Base-by-base conservation (phyloP, 139 green algal species). In the Limnomonas spitsbergensis region DNA sequence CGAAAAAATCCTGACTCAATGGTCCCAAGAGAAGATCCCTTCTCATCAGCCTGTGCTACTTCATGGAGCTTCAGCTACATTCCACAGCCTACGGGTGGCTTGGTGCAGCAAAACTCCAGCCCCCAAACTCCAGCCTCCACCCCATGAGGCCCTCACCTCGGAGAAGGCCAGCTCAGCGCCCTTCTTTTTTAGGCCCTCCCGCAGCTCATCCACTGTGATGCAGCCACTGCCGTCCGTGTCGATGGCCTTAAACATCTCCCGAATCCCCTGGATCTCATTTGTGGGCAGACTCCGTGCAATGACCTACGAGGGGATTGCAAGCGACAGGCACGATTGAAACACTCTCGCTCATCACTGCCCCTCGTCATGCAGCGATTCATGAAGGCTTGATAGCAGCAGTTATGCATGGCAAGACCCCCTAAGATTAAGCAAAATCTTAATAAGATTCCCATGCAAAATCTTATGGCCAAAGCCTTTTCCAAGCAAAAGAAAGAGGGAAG, bases 201-300 rank as follows among this genome's bases (percentile, higher is more conserved):
- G 68, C 56, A 98, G 84, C 84, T 98, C 93, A n/a, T 94, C 89
- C 26, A 94, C 78, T 0, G 92, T 97, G 85, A 98, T 97, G 75
- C 84, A 94, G 36, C 93, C 93, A 54, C 83, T 91, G 31, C 82
- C 76, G 80, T 97, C 93, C 4, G 77, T 68, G 78, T 98, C 93
- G 69, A 98, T 95, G 1, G 82, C 81, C 75, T 89, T 79, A 81
- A 98, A 98, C 68, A 97, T 84, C 34, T 90, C 75, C 24, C 81
- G 69, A 76, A 98, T 88, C 24, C 93, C 93, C 52, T 66, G 54
- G n/a, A 97, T 93, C 86, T 98, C 94, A 3, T 90, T 82, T 38
- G 87, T 83, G 3, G 93, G 89, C 83, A 98, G 88, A 61, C 79
- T 82, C 0, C 75, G 71, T 2, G 93, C 93, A 32, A 97, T 95